Evolutionary conservation across 2,329 filamentous ascomycete species (phyloP), one percentile per base, ranked within the genome.

Genomic region (Aspergillus chevalieri): DNA sequence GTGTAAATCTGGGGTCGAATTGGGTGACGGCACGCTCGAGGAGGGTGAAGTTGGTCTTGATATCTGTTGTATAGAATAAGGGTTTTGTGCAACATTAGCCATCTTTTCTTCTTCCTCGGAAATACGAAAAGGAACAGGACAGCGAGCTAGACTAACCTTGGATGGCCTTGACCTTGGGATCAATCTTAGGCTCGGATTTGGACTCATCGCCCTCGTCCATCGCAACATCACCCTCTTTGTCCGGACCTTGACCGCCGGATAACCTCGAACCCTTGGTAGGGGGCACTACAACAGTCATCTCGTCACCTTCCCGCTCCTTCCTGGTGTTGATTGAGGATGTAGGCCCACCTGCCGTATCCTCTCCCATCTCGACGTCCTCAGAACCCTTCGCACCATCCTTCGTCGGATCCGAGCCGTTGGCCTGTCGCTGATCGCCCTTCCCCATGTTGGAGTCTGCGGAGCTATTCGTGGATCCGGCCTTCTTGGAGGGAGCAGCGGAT

Each of bases 1-100:
- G 86, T 50, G 92, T 89, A 74, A 96, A 98, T 76, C 93, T 85
- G 52, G 91, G 84, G 74, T 98, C 93, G 71, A 97, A 98, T 62
- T 94, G 83, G 57, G 85, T 80, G 57, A 98, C 92, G 58, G 91
- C 93, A 64, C 90, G 87, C 65, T 96, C 91, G 65, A 98, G 81
- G 57, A 98, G 81, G 47, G 83, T 82, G 67, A 96, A 96, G 74
- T 94, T 96, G 78, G 82, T 85, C 74, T 91, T 93, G 75, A 98
- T 95, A 71, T 96, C 93, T 97, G 66, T 36, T 52, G 45, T 14
- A 43, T 24, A 26, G 10, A 43, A 46, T 39, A 30, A 22, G 10
- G 10, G 17, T 12, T 19, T 19, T 19, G 36, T 38, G 4, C n/a
- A 15, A 44, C 14, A 44, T 54, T 55, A 58, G 47, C 39, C 10